Conservation (phyloP, 352 stramenopile species). For the Phytophthora sansomeana region DNA sequence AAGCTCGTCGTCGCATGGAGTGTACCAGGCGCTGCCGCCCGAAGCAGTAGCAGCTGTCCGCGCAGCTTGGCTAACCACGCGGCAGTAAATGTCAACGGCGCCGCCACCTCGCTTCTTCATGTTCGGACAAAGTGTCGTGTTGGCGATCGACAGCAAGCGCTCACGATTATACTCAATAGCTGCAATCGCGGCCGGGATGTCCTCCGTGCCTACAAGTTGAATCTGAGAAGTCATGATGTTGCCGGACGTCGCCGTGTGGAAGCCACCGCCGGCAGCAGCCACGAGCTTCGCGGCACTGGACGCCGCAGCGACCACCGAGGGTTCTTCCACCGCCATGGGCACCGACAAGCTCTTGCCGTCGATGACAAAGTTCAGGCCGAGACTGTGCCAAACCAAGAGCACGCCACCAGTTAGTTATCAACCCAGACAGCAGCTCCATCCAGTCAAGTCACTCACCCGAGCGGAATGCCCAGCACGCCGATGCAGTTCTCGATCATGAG, state of each 20-base stretch:
- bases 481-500: slow-evolving; percentile 93
- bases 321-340: slow-evolving; percentile 88
- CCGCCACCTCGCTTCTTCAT: slow-evolving; percentile 90
- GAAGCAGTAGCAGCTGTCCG: slow-evolving; percentile 29
- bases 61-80: slow-evolving; percentile 67
- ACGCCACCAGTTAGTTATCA: slow-evolving; percentile 13
- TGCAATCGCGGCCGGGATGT: slow-evolving; percentile 61
- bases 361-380: slow-evolving; percentile 89
- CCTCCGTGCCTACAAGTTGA: slow-evolving; percentile 77
- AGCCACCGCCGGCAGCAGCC: slow-evolving; percentile 72
- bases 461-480: slow-evolving; percentile 81
- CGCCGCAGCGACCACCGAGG: slow-evolving; percentile 84
- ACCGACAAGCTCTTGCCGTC: slow-evolving; percentile 82
- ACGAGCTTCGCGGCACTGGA: slow-evolving; percentile 88
- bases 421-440: slow-evolving; percentile 1
- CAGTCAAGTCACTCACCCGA: slow-evolving; percentile 52
- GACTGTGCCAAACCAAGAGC: slow-evolving; percentile 28
- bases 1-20: slow-evolving; percentile 61
- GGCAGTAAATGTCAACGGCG: slow-evolving; percentile 82
- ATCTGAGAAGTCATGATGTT: slow-evolving; percentile 92
- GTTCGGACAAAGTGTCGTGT: slow-evolving; percentile 82
- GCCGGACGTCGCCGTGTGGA: slow-evolving; percentile 72
- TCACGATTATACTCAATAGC: slow-evolving; percentile 64
- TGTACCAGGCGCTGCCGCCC: slow-evolving; percentile 61
- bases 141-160: slow-evolving; percentile 71